These are phyloP conservation scores for Solanum habrochaites DNA, from an alignment of 257 asterid species.

Conservation along the genomic window DNA sequence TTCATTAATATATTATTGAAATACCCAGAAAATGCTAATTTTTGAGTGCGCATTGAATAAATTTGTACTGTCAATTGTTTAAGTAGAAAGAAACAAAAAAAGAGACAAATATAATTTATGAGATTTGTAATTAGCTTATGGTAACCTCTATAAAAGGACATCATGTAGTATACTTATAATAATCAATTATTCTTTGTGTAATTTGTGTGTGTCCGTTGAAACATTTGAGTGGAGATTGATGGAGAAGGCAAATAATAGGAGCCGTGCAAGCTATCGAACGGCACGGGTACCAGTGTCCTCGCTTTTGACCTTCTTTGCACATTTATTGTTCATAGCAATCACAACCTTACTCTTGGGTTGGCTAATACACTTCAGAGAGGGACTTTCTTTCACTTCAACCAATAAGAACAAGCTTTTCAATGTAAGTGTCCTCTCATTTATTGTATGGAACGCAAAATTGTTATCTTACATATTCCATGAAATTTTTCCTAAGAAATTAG, in stretches of 20 bases:
- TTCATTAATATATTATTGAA: background rate
- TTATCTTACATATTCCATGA: background rate
- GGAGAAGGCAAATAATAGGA: background rate
- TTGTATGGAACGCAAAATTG: background rate
- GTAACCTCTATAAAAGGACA: background rate
- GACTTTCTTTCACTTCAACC: background rate
- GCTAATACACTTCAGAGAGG: background rate
- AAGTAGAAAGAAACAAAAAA: background rate
- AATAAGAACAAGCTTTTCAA: background rate
- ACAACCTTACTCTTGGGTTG: background rate
- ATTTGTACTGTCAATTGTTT: background rate
- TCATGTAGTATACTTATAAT: background rate
- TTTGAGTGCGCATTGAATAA: too few species aligned
- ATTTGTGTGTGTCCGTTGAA: background rate
- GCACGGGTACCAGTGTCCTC: background rate
- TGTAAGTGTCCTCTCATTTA: background rate
- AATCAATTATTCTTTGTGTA: background rate
- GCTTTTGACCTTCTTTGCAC: background rate
- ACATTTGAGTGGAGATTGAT: background rate
- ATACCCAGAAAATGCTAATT: background rate
- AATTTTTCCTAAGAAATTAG: background rate
- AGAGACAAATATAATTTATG: background rate
- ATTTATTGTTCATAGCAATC: background rate
- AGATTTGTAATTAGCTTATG: background rate
- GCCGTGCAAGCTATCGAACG: background rate